Base-by-base conservation (phyloP, 305 asterid species). In the Fraxinus platypoda region DNA sequence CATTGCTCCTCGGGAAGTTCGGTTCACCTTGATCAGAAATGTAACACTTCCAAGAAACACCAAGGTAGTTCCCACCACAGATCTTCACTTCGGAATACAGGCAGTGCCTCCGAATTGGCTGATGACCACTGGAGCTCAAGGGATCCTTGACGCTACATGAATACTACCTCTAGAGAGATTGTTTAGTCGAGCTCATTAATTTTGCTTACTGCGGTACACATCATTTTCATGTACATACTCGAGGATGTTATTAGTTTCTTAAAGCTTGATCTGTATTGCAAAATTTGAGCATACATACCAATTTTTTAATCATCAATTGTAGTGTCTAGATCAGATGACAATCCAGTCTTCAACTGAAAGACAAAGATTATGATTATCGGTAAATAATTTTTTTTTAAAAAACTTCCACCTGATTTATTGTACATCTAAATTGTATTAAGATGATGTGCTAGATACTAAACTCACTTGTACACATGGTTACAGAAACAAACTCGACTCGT, bases 31-130 rank as follows among this genome's bases (percentile, higher is more conserved):
- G 94, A 94, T 26, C 81, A 87, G 2, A 91, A 87, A 83, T 81
- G 89, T 72, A 88, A 74, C 70, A 49, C 85, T 62, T 86, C 93
- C 46, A 89, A 79, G 83, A 94, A 84, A 86, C 86, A 85, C 59
- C 89, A 86, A 52, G 91, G 90, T 78, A 82, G 88, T 34, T 84
- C 94, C 28, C 88, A 89, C 78, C 89, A 87, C 57, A 84, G 87
- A 83, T 76, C 91, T 80, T 66, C 88, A 76, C 85, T 73, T 82
- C 33, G 80, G 70, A 85, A 86, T 8, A 74, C 41, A 34, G 77
- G 84, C 46, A 68, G 77, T 68, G 81, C 84, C 78, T 76, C 82
- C 85, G 86, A 89, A 74, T 12, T 70, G 71, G 41, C 78, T 17
- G 46, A 26, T 77, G 75, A 70, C 21, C 25, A 30, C 12, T 8